Evolutionary conservation across 2,329 filamentous ascomycete genomes (phyloP), one percentile per base, ranked within the genome.

Genomic region (Ophiostoma sp.): DNA sequence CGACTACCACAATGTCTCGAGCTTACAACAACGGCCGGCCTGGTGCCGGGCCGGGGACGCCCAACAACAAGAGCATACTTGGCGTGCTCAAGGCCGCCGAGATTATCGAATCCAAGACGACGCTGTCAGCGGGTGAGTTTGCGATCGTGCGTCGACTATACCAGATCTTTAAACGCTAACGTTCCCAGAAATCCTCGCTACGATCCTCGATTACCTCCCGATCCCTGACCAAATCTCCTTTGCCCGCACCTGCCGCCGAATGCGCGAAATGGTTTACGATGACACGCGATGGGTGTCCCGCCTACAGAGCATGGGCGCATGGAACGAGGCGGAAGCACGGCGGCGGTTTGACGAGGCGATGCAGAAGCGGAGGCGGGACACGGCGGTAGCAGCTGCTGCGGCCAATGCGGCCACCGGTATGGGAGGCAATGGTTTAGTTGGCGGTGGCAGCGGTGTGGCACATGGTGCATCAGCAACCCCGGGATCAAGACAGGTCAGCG

Each of bases 261-360:
- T 98, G 87, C 92, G 92, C 80, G 96, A 99, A 83, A 99, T 99
- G 95, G 95, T 98, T 2, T 99, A 98, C 82, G 96, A 99, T 81
- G 96, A 99, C 82, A 93, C 94, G 69, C 89, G 95, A 84, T 99
- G 96, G 96, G 92, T 98, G 52, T 90, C 93, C 76, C 89, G 93
- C 76, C 83, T 99, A 72, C 92, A 92, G 80, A 90, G 88, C 74
- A 97, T 99, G 90, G 93, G 92, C 1, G 92, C 93, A 77, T 99
- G 96, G 96, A 92, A 97, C 79, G 96, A 99, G 80, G 82, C 85
- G 3, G 95, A 97, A 80, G 96, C 96, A 4, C 88, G 95, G 75
- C 90, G 89, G 77, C 85, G 93, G 71, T 93, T 94, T 70, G 95
- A 98, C 75, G 91, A 95, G 31, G 87, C 88, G 8, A 87, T 91